Conservation (phyloP, 129 eudicot species). For the Ambrosia artemisiifolia region DNA sequence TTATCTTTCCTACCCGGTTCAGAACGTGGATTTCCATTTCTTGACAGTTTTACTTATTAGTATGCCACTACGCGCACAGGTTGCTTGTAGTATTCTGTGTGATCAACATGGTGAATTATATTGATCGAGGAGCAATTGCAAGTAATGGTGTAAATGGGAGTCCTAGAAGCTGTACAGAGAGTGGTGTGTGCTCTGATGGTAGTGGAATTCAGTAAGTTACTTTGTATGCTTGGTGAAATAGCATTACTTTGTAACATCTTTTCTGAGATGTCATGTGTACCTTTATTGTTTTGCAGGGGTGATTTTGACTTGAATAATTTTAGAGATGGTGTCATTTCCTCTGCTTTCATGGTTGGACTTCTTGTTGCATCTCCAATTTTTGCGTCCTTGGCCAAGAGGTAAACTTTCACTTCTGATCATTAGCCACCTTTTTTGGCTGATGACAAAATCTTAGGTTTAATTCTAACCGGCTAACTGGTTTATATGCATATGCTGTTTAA, state of each 20-base stretch:
- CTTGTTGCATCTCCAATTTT: slow-evolving; percentile 89
- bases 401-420: slow-evolving; percentile 6
- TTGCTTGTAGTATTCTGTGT: slow-evolving; percentile 71
- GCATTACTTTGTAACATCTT: slow-evolving; percentile 13
- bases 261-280: not conserved
- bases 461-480: not conserved
- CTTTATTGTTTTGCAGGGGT: slow-evolving; percentile 51
- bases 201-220: slow-evolving; percentile 83
- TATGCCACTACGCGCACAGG: slow-evolving; percentile 37
- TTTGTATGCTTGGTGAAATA: not conserved
- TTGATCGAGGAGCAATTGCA: slow-evolving; percentile 91
- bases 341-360: slow-evolving; percentile 98
- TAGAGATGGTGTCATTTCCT: slow-evolving; percentile 86
- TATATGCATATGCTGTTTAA: not conserved
- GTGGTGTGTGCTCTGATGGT: slow-evolving; percentile 67
- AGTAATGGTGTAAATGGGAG: slow-evolving; percentile 93
- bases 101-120: slow-evolving; percentile 76
- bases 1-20: not conserved
- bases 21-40: not conserved
- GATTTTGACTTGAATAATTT: slow-evolving; percentile 73
- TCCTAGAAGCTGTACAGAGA: slow-evolving; percentile 44
- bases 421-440: not conserved
- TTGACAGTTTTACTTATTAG: not conserved
- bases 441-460: not conserved
- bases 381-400: slow-evolving; percentile 94